Conservation (phyloP, 2,329 filamentous ascomycete species). For the Fusarium sp. region DNA sequence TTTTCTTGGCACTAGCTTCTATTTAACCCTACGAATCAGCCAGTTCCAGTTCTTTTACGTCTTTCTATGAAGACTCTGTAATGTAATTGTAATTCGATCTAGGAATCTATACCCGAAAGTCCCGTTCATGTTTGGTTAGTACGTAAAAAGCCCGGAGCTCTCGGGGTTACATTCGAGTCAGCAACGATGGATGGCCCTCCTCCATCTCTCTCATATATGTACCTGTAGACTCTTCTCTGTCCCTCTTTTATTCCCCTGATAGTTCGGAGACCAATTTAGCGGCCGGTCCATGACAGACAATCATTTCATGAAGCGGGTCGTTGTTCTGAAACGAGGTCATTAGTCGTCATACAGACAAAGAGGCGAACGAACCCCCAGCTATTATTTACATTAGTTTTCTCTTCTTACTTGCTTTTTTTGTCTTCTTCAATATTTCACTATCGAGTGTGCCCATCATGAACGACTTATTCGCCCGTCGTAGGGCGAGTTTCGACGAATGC, state of each 20-base stretch:
- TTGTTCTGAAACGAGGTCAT: not conserved
- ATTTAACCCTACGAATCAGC: conserved; percentile 13
- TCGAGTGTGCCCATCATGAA: conserved; percentile 8
- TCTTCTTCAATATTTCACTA: not conserved
- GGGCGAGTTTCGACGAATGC: conserved; percentile 45
- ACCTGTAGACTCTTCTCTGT: not conserved
- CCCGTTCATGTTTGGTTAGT: not conserved
- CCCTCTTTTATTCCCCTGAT: not conserved
- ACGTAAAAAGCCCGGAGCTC: conserved; percentile 3
- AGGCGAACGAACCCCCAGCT: not conserved
- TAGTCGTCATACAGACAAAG: conserved; percentile 12
- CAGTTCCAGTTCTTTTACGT: not conserved
- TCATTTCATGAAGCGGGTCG: conserved; percentile 12
- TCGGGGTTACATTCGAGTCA: conserved; percentile 12
- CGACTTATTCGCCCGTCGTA: conserved; percentile 29
- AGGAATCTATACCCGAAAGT: not conserved
- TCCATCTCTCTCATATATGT: not conserved
- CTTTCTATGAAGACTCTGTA: not conserved
- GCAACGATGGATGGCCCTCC: not conserved
- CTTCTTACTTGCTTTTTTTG: not conserved
- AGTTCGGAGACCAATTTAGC: not conserved
- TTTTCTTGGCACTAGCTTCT: conserved; percentile 4
- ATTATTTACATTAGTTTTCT: not conserved
- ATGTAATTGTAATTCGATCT: not conserved
- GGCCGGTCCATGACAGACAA: not conserved